Evolutionary conservation across 2,329 filamentous ascomycete species (phyloP).

Genomic region (Hypoxylon sp.): DNA sequence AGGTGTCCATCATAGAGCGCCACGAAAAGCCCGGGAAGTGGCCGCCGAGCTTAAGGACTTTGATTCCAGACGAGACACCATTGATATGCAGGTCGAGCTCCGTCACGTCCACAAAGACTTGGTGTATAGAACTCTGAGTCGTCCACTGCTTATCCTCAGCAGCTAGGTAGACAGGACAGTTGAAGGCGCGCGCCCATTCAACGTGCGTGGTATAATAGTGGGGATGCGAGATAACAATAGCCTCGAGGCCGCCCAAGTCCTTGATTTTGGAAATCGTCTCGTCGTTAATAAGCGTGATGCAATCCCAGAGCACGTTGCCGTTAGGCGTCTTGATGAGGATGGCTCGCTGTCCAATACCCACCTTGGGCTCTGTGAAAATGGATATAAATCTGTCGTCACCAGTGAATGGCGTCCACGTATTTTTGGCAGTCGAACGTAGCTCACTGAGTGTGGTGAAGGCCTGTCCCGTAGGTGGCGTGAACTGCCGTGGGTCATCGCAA

Average conservation of each 20-base stretch:
- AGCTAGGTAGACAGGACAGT: slow-evolving; percentile 78
- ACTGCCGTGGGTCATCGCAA: slow-evolving; percentile 82
- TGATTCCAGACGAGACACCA: slow-evolving; percentile 63
- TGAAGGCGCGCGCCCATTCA: slow-evolving; percentile 79
- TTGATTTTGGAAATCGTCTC: slow-evolving; percentile 73
- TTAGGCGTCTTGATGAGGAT: slow-evolving; percentile 75
- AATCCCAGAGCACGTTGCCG: slow-evolving; percentile 87
- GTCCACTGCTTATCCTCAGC: slow-evolving; percentile 77
- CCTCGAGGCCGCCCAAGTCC: slow-evolving; percentile 74
- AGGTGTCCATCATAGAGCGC: slow-evolving; percentile 73
- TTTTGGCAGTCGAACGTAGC: slow-evolving; percentile 64
- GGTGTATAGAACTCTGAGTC: slow-evolving; percentile 60
- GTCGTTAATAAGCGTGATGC: slow-evolving; percentile 77
- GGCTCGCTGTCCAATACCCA: slow-evolving; percentile 83
- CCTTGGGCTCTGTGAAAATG: slow-evolving; percentile 68
- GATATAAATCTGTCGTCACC: slow-evolving; percentile 63
- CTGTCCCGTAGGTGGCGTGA: slow-evolving; percentile 75
- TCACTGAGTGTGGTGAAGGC: slow-evolving; percentile 73
- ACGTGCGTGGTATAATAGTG: slow-evolving; percentile 86
- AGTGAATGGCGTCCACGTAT: slow-evolving; percentile 66
- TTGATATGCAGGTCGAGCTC: slow-evolving; percentile 57
- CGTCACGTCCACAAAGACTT: slow-evolving; percentile 63
- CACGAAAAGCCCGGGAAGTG: slow-evolving; percentile 84
- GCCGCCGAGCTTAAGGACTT: slow-evolving; percentile 79
- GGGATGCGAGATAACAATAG: slow-evolving; percentile 84